phyloP scores from a whole-genome alignment of 768 basidiomycete species.

The Lactifluus echinatus region DNA sequence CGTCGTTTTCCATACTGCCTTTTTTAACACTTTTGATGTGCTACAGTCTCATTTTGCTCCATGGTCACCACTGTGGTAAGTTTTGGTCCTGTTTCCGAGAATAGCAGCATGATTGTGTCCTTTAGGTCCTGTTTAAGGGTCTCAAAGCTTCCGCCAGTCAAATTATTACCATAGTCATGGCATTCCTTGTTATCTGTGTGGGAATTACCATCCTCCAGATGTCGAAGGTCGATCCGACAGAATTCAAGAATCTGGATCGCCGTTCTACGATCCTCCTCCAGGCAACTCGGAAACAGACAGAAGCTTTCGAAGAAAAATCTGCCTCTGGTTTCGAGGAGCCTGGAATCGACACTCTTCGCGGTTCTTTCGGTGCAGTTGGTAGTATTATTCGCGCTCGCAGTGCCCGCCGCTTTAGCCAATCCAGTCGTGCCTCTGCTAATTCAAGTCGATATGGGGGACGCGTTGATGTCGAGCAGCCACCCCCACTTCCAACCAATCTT shows the following conservation, averaged over 20 bases:
- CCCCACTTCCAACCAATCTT: not conserved
- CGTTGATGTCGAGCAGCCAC: slow-evolving; percentile 39
- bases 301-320: slow-evolving; percentile 58
- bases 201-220: slow-evolving; percentile 95
- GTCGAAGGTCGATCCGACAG: slow-evolving; percentile 84
- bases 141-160: slow-evolving; percentile 65
- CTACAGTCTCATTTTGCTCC: slow-evolving; percentile 70
- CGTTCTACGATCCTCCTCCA: slow-evolving; percentile 84
- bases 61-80: slow-evolving; percentile 75
- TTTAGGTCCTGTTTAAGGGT: slow-evolving; percentile 80
- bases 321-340: slow-evolving; percentile 70
- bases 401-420: slow-evolving; percentile 23
- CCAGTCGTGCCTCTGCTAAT: slow-evolving; percentile 35
- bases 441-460: slow-evolving; percentile 2
- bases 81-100: slow-evolving; percentile 6
- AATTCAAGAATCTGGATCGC: slow-evolving; percentile 73
- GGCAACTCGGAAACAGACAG: slow-evolving; percentile 68
- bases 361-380: slow-evolving; percentile 85
- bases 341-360: slow-evolving; percentile 85
- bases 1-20: not conserved
- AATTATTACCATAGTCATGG: slow-evolving; percentile 88
- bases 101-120: not conserved
- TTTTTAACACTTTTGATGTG: slow-evolving; percentile 12
- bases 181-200: slow-evolving; percentile 82
- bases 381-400: slow-evolving; percentile 58